Evolutionary conservation across 1,284 basidiomycete genomes (phyloP), one percentile per base, ranked within the genome.

Genomic region (Puccinia horiana): DNA sequence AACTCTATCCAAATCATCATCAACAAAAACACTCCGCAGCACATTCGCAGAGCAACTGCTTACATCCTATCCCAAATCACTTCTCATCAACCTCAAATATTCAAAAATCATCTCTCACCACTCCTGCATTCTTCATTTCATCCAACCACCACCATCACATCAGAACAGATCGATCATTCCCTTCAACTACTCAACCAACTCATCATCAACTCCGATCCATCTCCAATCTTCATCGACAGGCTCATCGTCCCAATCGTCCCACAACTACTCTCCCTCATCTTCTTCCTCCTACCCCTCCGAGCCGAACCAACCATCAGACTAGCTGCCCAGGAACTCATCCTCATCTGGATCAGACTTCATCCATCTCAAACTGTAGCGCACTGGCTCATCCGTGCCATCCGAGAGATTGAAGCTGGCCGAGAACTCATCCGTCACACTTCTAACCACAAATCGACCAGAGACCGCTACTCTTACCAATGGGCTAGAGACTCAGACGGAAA

Each of bases 181-280:
- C 56, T 74, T n/a, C 6, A 61, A 26, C 20, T 81, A 11, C 37
- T 81, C 18, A 61, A 67, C 40, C 67, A 61, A 32, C 40, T 81
- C 26, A 32, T 81, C 16, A 44, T 81, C 37, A 81, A 81, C 26
- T 81, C 78, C 29, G 69, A 81, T n/a, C 78, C 78, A 2, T 81
- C 78, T 9, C 65, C 35, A 12, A 42, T 56, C 26, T 74, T 73
- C 52, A 56, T 81, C 69, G 67, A 56, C 29, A 44, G 63, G n/a
- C 54, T 81, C 14, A 26, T 81, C 29, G 47, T 63, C 20, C 79
- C 79, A 11, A 75, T 75, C 29, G 35, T 75, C 8, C 70, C 79
- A 9, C 79, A 74, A 49, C 26, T 74, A n/a, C 32, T 81, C 32
- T 75, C 72, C 23, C 18, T 81, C 40, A 47, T 52, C 49, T 6